These are phyloP conservation scores for Cochlearia excelsa DNA, from an alignment of 345 rosid genomes.

Conservation along the genomic window DNA sequence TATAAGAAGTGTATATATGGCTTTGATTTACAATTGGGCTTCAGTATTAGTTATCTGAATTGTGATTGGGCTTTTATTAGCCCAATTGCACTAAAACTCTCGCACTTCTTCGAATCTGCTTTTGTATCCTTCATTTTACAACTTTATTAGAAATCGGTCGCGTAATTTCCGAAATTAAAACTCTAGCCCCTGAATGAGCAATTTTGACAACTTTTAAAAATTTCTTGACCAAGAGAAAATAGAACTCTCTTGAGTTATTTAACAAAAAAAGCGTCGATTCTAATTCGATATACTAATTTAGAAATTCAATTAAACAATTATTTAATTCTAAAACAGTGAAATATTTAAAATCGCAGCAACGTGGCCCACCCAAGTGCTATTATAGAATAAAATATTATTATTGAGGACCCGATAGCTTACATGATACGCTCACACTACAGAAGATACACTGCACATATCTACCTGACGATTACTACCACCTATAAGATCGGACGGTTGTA, in stretches of 20 bases:
- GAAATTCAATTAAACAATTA: constrained; percentile 15
- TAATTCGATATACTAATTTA: background rate
- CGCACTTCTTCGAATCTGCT: background rate
- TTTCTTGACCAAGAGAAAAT: background rate
- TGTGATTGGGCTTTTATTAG: constrained; percentile 4
- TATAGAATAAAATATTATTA: constrained; percentile 18
- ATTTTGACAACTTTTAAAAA: background rate
- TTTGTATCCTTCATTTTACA: background rate
- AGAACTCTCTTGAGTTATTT: too few relatives aligned
- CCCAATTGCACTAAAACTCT: constrained; percentile 7
- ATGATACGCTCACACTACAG: constrained; percentile 26
- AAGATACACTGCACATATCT: constrained; percentile 12
- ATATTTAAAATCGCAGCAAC: background rate
- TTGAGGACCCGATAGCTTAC: constrained; percentile 30
- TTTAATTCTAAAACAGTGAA: background rate
- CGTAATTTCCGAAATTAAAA: constrained; percentile 1
- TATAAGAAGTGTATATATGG: background rate
- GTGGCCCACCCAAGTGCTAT: background rate
- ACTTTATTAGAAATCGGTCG: background rate
- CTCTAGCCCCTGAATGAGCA: background rate
- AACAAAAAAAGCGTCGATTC: background rate
- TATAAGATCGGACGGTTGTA: constrained; percentile 14
- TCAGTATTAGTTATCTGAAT: background rate
- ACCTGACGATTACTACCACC: background rate
- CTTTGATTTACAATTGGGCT: background rate